Evolutionary conservation across 1,284 basidiomycete genomes (phyloP).

Genomic region (Pyrrhoderma lamaoense): DNA sequence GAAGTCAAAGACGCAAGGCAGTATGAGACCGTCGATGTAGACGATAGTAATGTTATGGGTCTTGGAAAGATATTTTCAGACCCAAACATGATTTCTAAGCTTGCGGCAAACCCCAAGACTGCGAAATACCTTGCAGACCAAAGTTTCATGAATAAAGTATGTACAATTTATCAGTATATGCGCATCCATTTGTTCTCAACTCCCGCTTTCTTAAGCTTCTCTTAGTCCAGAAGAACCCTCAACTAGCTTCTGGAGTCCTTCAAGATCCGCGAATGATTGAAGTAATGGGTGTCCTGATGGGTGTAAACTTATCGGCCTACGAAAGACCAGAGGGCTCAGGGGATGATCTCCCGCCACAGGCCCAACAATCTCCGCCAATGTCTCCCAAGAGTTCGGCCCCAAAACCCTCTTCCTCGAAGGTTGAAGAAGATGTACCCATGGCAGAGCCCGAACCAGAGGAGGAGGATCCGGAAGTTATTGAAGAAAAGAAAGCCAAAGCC

Average conservation of each 20-base stretch:
- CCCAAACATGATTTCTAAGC: slow-evolving; percentile 76
- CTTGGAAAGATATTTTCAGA: slow-evolving; percentile 81
- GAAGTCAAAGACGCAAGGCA: slow-evolving; percentile 73
- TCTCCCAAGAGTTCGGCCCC: slow-evolving; percentile 33
- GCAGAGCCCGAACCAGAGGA: slow-evolving; percentile 60
- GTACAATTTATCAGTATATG: slow-evolving; percentile 2
- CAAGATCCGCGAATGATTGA: slow-evolving; percentile 91
- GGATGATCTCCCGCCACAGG: slow-evolving; percentile 54
- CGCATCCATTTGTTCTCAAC: background rate
- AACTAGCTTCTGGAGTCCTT: slow-evolving; percentile 50
- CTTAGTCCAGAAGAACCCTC: slow-evolving; percentile 57
- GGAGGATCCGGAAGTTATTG: slow-evolving; percentile 38
- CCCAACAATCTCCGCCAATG: slow-evolving; percentile 24
- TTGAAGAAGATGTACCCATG: slow-evolving; percentile 35
- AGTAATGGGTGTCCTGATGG: slow-evolving; percentile 90
- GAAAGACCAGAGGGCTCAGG: slow-evolving; percentile 75
- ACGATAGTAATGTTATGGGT: slow-evolving; percentile 41
- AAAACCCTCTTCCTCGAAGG: slow-evolving; percentile 32
- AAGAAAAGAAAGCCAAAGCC: slow-evolving; percentile 63
- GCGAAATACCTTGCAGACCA: slow-evolving; percentile 79
- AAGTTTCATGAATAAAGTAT: slow-evolving; percentile 64
- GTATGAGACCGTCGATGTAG: slow-evolving; percentile 2
- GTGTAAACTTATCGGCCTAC: slow-evolving; percentile 88
- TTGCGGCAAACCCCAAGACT: slow-evolving; percentile 84
- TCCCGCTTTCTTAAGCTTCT: slow-evolving; percentile 37